phyloP scores from a whole-genome alignment of 495 filamentous ascomycete species.

The Penicillium angulare region DNA sequence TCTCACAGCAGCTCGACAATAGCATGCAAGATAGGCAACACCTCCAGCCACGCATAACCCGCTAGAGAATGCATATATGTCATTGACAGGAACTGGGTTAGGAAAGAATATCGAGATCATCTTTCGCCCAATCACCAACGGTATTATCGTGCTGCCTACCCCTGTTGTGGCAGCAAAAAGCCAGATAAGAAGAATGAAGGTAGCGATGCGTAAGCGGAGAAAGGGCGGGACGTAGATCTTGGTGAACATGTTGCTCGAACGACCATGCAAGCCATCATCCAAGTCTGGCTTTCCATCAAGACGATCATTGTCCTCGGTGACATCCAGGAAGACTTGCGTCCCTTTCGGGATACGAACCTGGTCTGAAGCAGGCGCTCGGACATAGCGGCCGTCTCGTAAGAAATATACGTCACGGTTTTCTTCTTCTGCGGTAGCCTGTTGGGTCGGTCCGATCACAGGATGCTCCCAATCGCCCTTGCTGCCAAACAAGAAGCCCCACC shows the following conservation, averaged over 20 bases:
- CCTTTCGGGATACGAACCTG: conserved; percentile 92
- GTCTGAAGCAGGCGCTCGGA: conserved; percentile 87
- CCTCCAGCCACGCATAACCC: conserved; percentile 77
- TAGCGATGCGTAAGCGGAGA: conserved; percentile 75
- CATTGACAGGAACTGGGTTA: conserved; percentile 70
- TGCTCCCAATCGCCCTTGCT: conserved; percentile 50
- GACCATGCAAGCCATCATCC: conserved; percentile 63
- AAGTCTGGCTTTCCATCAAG: conserved; percentile 59
- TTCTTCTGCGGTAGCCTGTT: conserved; percentile 30
- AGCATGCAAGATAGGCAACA: conserved; percentile 55
- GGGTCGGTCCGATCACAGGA: conserved; percentile 42
- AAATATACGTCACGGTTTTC: conserved; percentile 52
- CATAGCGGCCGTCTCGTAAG: conserved; percentile 74
- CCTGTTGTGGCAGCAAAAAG: conserved; percentile 90
- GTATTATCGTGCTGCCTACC: conserved; percentile 84
- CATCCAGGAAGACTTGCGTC: conserved; percentile 73
- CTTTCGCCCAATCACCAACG: conserved; percentile 77
- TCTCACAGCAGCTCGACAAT: conserved; percentile 45
- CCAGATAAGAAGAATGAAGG: conserved; percentile 91
- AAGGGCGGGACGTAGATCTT: conserved; percentile 86
- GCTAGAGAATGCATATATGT: conserved; percentile 93
- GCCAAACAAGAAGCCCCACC: conserved; percentile 47
- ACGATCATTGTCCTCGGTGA: conserved; percentile 66
- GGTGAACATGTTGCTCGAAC: conserved; percentile 63
- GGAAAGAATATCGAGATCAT: conserved; percentile 70